Evolutionary conservation across 352 stramenopile species (phyloP).

Genomic region (Phytophthora hybrid): DNA sequence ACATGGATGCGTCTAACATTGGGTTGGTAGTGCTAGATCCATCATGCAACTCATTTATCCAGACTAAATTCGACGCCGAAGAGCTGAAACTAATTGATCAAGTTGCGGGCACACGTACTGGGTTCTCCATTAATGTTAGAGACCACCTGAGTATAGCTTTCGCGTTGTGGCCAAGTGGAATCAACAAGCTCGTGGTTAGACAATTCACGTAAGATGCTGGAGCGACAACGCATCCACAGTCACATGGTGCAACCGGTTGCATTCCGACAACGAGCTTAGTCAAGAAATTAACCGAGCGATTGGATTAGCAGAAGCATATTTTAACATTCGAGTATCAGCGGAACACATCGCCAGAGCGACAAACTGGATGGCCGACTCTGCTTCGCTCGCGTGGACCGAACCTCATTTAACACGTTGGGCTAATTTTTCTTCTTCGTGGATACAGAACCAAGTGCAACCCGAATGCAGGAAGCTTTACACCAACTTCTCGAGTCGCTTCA

Average conservation of each 20-base stretch:
- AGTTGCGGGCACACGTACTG: not conserved
- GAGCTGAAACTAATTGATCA: not conserved
- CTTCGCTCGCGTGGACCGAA: slow-evolving; percentile 13
- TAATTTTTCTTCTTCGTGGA: slow-evolving; percentile 27
- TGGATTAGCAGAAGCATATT: slow-evolving; percentile 25
- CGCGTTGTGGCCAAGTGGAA: slow-evolving; percentile 18
- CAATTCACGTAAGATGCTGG: slow-evolving; percentile 31
- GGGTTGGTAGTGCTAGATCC: slow-evolving; percentile 22
- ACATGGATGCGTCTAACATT: slow-evolving; percentile 20
- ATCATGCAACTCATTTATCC: slow-evolving; percentile 1
- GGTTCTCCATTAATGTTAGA: too few relatives aligned
- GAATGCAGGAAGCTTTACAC: slow-evolving; percentile 30
- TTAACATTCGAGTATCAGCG: slow-evolving; percentile 23
- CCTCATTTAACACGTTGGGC: slow-evolving; percentile 8
- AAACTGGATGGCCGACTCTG: slow-evolving; percentile 42
- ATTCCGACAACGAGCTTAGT: slow-evolving; percentile 12
- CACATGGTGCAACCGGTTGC: slow-evolving; percentile 25
- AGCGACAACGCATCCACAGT: slow-evolving; percentile 41
- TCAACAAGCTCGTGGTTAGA: not conserved
- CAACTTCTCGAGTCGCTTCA: slow-evolving; percentile 25
- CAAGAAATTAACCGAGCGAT: slow-evolving; percentile 52
- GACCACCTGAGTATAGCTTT: slow-evolving; percentile 20
- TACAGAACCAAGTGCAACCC: not conserved
- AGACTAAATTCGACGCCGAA: slow-evolving; percentile 15
- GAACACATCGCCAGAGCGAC: slow-evolving; percentile 20